These are phyloP conservation scores for Rosa hybrid DNA, from an alignment of 331 rosid genomes.

Conservation along the genomic window DNA sequence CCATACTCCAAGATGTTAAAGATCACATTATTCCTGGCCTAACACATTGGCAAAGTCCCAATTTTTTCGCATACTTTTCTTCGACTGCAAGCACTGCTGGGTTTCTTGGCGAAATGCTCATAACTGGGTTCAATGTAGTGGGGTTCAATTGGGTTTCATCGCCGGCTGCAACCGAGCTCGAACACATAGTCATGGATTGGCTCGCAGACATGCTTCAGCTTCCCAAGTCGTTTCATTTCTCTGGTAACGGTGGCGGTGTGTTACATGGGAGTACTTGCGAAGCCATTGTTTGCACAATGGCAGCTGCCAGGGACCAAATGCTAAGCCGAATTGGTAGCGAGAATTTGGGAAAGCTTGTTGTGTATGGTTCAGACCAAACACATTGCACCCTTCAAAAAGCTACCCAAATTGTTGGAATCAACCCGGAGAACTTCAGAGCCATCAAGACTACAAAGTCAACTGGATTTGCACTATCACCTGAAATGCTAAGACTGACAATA, in stretches of 20 bases:
- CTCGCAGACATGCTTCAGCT: slow-evolving; percentile 30
- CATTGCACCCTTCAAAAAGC: slow-evolving; percentile 30
- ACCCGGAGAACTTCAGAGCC: slow-evolving; percentile 10
- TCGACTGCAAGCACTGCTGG: slow-evolving; percentile 10
- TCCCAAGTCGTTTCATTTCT: slow-evolving; percentile 25
- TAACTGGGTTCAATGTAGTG: slow-evolving; percentile 20
- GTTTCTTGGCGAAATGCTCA: slow-evolving; percentile 31
- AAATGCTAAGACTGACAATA: background rate
- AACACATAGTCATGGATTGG: slow-evolving; percentile 34
- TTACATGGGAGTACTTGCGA: slow-evolving; percentile 26
- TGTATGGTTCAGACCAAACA: slow-evolving; percentile 39
- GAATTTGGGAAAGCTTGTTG: slow-evolving; percentile 18
- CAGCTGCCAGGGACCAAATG: slow-evolving; percentile 21
- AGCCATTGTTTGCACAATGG: slow-evolving; percentile 22
- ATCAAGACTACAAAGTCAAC: slow-evolving; percentile 18
- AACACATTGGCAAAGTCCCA: slow-evolving; percentile 35
- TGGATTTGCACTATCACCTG: slow-evolving; percentile 13
- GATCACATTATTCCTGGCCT: slow-evolving; percentile 20
- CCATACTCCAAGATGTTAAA: slow-evolving; percentile 26
- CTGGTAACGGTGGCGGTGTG: slow-evolving; percentile 21
- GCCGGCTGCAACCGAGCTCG: slow-evolving; percentile 30
- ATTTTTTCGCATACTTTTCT: slow-evolving; percentile 27
- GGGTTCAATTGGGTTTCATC: slow-evolving; percentile 32
- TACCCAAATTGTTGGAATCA: slow-evolving; percentile 25
- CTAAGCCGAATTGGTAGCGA: slow-evolving; percentile 21